A percentile compares a stretch with the other conserved stretches of the same genome.
These are phyloP conservation scores for Lactarius trivialis DNA, from an alignment of 768 basidiomycete genomes.

Conservation along the genomic window DNA sequence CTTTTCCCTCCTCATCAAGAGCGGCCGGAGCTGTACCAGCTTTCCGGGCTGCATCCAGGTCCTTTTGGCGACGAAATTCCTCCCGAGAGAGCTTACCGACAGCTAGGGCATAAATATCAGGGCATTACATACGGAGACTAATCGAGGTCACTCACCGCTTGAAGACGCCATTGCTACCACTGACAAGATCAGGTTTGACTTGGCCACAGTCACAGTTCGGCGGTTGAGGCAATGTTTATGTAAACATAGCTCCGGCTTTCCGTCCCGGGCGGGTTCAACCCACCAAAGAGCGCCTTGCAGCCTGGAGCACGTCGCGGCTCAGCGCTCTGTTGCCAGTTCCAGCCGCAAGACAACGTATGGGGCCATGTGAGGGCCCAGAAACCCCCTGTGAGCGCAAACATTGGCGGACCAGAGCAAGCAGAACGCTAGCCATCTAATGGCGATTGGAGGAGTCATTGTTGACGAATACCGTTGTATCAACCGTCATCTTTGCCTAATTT, in stretches of 20 bases:
- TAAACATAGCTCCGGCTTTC: not conserved
- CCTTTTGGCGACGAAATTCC: slow-evolving; percentile 92
- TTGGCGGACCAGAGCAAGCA: too few species aligned
- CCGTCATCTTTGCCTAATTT: too few species aligned
- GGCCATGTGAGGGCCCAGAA: too few species aligned
- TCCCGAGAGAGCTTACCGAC: slow-evolving; percentile 87
- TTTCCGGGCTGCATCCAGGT: slow-evolving; percentile 96
- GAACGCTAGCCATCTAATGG: too few species aligned
- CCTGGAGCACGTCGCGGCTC: too few species aligned
- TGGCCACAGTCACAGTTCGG: not conserved
- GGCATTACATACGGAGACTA: not conserved
- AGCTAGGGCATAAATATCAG: slow-evolving; percentile 26
- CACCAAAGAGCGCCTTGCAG: too few species aligned
- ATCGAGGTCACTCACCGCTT: slow-evolving; percentile 15
- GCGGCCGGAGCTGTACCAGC: slow-evolving; percentile 97
- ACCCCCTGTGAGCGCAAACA: too few species aligned
- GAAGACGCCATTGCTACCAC: slow-evolving; percentile 23
- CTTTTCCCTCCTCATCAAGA: slow-evolving; percentile 87
- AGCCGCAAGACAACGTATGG: too few species aligned
- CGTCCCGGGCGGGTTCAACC: not conserved
- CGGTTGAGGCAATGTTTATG: not conserved
- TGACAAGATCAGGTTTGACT: not conserved
- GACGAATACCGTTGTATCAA: too few species aligned
- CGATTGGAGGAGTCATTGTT: too few species aligned
- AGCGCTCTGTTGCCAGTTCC: too few species aligned